phyloP scores from a whole-genome alignment of 805 yeast genomes.

The Yarrowia sp. region DNA sequence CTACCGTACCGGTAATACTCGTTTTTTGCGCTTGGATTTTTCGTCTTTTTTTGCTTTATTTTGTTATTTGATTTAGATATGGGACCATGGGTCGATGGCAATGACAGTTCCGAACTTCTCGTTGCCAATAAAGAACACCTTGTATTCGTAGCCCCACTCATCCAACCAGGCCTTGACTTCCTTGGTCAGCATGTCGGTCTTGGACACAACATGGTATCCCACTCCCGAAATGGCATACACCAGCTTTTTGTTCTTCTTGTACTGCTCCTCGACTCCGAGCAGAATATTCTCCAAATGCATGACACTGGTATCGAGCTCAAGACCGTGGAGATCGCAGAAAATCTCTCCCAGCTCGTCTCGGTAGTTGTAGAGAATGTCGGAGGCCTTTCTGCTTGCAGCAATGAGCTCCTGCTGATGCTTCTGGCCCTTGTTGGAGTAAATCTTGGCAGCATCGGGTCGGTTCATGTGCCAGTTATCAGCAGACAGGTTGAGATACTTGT shows the following conservation, averaged over 20 bases:
- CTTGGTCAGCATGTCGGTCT: conserved; percentile 48
- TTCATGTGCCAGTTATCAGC: conserved; percentile 49
- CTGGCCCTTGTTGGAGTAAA: conserved; percentile 49
- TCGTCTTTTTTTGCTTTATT: conserved; percentile 1
- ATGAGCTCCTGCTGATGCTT: conserved; percentile 47
- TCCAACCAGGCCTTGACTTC: conserved; percentile 49
- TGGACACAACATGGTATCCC: conserved; percentile 48
- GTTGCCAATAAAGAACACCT: conserved; percentile 49
- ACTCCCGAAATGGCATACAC: conserved; percentile 49
- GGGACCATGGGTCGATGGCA: conserved; percentile 55
- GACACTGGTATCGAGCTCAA: conserved; percentile 49
- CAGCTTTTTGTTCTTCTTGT: conserved; percentile 44
- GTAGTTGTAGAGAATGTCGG: conserved; percentile 46
- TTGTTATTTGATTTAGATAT: conserved; percentile 40
- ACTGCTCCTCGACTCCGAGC: conserved; percentile 43
- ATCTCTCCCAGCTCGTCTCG: conserved; percentile 46
- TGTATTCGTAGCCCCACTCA: conserved; percentile 52
- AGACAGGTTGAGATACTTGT: conserved; percentile 49
- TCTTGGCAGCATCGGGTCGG: conserved; percentile 48
- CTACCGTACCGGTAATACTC: background rate
- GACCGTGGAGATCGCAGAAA: conserved; percentile 50
- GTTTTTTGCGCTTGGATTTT: background rate
- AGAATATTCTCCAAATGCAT: conserved; percentile 47
- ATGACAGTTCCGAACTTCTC: conserved; percentile 51
- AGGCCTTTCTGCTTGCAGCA: conserved; percentile 44